Base-by-base conservation (phyloP, 2,329 filamentous ascomycete species). In the Elsinoe ampelina region DNA sequence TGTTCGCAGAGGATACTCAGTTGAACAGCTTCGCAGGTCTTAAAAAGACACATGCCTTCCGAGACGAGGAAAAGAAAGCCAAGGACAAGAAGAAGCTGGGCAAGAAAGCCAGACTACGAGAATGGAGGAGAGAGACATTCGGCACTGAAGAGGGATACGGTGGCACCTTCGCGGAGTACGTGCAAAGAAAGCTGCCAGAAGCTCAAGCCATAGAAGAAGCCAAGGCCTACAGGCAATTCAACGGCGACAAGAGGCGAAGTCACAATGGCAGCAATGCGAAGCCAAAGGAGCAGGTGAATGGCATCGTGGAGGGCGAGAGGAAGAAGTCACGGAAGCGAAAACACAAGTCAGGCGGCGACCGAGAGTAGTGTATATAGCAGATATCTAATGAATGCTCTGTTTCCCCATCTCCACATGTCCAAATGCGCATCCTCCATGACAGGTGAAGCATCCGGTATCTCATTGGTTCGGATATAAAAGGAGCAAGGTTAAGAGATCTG, bases 11-110 rank as follows among this genome's bases (percentile, higher is more conserved):
- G 43, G 93, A 98, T 73, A 77, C 82, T 47, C 83, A 85, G 55
- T 81, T 98, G 62, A 98, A 98, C 71, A 80, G 91, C 62, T 98
- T 86, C 67, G 92, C 86, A 4, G 92, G 93, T 5, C 76, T 98
- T 66, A 98, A 98, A 80, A 97, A 96, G 75, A 81, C 96, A 59
- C 91, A 92, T 3, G 79, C 87, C 4, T 98, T 93, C 76, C 81
- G 93, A 57, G 91, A 96, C 68, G 76, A 79, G 2, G 87, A 91
- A 65, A 93, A 95, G 80, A 97, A 97, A 78, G 79, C 80, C 63
- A 87, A 85, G 65, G 93, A 98, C 68, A 83, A 84, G 74, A 95
- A 95, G 78, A 80, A 82, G 64, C 78, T 97, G 30, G 87, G 89
- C 62, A 98, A 97, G 81, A 97, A 97, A 75, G 89, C 88, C 6